Conservation (phyloP, 805 yeast genomes). For the Hanseniaspora guilliermondii region DNA sequence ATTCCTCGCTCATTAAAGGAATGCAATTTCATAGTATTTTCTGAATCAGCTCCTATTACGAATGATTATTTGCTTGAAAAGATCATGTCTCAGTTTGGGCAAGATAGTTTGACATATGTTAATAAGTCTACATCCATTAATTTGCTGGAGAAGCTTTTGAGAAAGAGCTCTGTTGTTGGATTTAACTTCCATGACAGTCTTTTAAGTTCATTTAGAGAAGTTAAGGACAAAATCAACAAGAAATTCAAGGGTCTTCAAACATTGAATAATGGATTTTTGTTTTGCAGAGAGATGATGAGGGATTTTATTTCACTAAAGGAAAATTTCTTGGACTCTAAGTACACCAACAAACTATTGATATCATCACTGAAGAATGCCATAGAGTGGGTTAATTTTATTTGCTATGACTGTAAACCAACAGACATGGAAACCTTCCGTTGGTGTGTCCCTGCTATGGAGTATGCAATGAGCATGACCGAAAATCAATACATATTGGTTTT, state of each 20-base stretch:
- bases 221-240: slow-evolving; percentile 42
- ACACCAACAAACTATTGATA: slow-evolving; percentile 57
- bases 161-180: slow-evolving; percentile 50
- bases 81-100: slow-evolving; percentile 42
- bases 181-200: slow-evolving; percentile 56
- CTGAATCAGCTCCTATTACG: slow-evolving; percentile 54
- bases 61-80: slow-evolving; percentile 44
- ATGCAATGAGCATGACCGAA: slow-evolving; percentile 86
- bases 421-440: slow-evolving; percentile 85
- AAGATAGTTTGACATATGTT: slow-evolving; percentile 41
- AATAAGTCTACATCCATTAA: slow-evolving; percentile 61
- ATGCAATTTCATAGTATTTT: slow-evolving; percentile 55
- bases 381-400: slow-evolving; percentile 85
- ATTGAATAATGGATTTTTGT: slow-evolving; percentile 59
- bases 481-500: slow-evolving; percentile 80
- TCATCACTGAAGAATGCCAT: slow-evolving; percentile 63
- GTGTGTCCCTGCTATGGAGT: slow-evolving; percentile 92
- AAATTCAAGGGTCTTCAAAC: slow-evolving; percentile 61
- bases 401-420: slow-evolving; percentile 89
- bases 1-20: neutral
- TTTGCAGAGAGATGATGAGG: slow-evolving; percentile 70
- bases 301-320: slow-evolving; percentile 43
- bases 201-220: slow-evolving; percentile 45
- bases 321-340: slow-evolving; percentile 41
- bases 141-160: slow-evolving; percentile 60